Base-by-base conservation (phyloP, 345 rosid genomes). In the Schrenkiella parvula region DNA sequence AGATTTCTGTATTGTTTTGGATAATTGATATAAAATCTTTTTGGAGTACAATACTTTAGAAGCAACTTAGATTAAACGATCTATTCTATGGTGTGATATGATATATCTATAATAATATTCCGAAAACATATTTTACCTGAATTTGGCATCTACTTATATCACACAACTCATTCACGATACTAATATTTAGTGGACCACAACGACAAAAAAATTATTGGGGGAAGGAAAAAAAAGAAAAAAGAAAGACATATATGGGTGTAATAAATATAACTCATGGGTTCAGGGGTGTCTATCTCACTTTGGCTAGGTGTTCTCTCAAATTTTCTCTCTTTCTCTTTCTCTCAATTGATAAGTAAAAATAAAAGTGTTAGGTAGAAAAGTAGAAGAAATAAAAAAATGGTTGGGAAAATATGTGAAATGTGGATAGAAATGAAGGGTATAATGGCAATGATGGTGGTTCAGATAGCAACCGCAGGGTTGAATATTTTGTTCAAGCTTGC, bases 401-500 rank as follows among this genome's bases (percentile, higher is more conserved):
- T 29, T n/a, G 62, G 55, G 11, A 5, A 11, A 51, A 15, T 68
- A 67, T 58, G 70, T 52, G 50, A 68, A 61, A 68, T 61, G 42
- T 68, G 57, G 70, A 61, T 50, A 75, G 70, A 68, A 61, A 60
- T 53, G 53, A 80, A 66, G 63, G 32, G 71, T 28, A 29, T 79
- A 58, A 71, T 50, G 14, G 55, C 68, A 18, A 82, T 82, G 85
- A 75, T 80, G 38, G 8, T 75, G 73, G 59, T 78, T 57, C 84
- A 84, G 12, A 46, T 71, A 28, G 67, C 66, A 10, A 21, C 35
- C 11, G 77, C 85, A 5, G 85, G 77, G 4, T 47, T 82, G 3
- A 75, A 67, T 41, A 69, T 82, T 14, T 48, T 84, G 37, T 81
- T 78, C 52, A 82, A 81, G 60, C 68, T 82, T 42, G 78, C 76